Evolutionary conservation across 371 early-diverging fungal genomes (phyloP), one percentile per base, ranked within the genome.

Genomic region (Blastocladiella emersonii): DNA sequence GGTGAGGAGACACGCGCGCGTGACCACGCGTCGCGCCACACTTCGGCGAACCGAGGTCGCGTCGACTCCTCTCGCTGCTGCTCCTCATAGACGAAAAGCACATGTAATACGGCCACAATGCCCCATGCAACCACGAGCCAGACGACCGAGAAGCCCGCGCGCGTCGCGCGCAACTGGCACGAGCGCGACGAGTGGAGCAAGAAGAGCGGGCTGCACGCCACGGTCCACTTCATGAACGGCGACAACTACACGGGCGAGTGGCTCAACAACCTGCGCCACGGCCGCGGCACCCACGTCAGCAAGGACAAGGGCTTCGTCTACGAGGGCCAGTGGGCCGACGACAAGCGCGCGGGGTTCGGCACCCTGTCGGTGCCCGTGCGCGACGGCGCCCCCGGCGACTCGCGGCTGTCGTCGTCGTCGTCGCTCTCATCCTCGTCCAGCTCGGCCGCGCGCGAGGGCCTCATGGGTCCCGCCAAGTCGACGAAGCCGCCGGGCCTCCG

Each of bases 221-320:
- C 76, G 19, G 75, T 80, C 21, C 77, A 71, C 65, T 66, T 79
- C 64, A 70, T 68, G 53, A 79, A 78, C 61, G 78, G 78, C 30
- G 81, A 80, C 60, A 64, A 66, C 34, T 80, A 78, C 56, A 64
- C 76, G 15, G 81, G 81, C 45, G 77, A 79, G 36, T 80, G 81
- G 81, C 62, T 61, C 43, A 71, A 65, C 56, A 75, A 77, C 53
- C 64, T 66, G 61, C 72, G 74, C 56, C 74, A 80, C 60, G 81
- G 81, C 13, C 74, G 78, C 36, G 80, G 78, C 41, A 77, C 67
- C 3, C 71, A 78, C 63, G 68, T 63, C 62, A 74, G 73, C 69
- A 59, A 61, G 59, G 61, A 62, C 23, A 63, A 70, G 0, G 74
- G 73, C 3, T 68, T 63, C 56, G 63, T 75, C 19, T 80, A 80